phyloP scores from a whole-genome alignment of 164 flowering plant species.

The Vitis vinifera region ASM3070453v1 NC_081805.1:7750001-7750500 shows the following conservation, averaged over 20 bases:
- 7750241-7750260: background rate
- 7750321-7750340: conserved; percentile 88
- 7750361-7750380: conserved; percentile 81
- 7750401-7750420: conserved; percentile 4
- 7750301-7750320: conserved; percentile 47
- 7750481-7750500: too few species aligned
- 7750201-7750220: conserved; percentile 1
- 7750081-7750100: conserved; percentile 52
- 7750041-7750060: background rate
- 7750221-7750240: background rate
- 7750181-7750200: conserved; percentile 57
- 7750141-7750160: conserved; percentile 77
- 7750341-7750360: conserved; percentile 65
- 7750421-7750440: background rate
- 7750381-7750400: conserved; percentile 73
- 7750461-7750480: background rate
- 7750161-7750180: conserved; percentile 53
- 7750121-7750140: conserved; percentile 88
- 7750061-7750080: background rate
- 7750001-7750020: background rate
- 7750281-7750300: background rate
- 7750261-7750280: background rate
- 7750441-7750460: background rate
- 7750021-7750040: background rate
- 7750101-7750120: conserved; percentile 67